Evolutionary conservation across 139 green algal genomes (phyloP).

Genomic region (Chlamydomonas schloesseri): DNA sequence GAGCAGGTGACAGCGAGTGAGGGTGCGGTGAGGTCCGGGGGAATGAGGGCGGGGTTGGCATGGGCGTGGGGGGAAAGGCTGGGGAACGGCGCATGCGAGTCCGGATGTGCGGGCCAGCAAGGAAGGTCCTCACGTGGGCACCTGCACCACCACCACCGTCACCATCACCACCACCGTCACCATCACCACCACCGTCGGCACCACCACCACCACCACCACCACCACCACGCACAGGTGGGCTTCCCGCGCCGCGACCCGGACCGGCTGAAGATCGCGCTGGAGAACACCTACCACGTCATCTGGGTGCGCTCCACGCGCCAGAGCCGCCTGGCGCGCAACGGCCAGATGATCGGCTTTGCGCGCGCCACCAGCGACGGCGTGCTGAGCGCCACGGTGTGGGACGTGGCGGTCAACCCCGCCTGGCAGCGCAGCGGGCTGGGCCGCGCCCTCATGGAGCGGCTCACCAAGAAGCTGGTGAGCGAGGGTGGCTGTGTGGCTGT

Average conservation of each 20-base stretch:
- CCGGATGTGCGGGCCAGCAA: too few relatives aligned
- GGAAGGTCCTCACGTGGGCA: neutral
- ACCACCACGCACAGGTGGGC: too few relatives aligned
- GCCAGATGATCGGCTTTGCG: constrained; percentile 87
- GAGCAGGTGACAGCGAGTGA: too few relatives aligned
- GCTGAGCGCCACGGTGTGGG: constrained; percentile 88
- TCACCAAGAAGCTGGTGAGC: constrained; percentile 71
- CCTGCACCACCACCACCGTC: too few relatives aligned
- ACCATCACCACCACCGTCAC: too few relatives aligned
- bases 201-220: too few relatives aligned
- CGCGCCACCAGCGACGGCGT: constrained; percentile 87
- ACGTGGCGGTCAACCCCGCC: constrained; percentile 85
- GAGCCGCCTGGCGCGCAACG: constrained; percentile 32
- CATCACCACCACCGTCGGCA: too few relatives aligned
- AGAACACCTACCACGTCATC: constrained; percentile 81
- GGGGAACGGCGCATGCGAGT: too few relatives aligned
- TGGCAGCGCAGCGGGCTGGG: constrained; percentile 89
- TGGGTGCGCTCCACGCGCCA: constrained; percentile 72
- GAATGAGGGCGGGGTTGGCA: too few relatives aligned
- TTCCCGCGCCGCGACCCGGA: constrained; percentile 83
- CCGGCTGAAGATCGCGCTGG: constrained; percentile 76
- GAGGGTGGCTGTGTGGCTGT: neutral
- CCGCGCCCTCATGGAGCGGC: constrained; percentile 83
- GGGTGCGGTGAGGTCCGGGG: too few relatives aligned
- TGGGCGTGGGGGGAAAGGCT: too few relatives aligned